Conservation (phyloP, 257 asterid genomes). For the Haberlea rhodopensis region DNA sequence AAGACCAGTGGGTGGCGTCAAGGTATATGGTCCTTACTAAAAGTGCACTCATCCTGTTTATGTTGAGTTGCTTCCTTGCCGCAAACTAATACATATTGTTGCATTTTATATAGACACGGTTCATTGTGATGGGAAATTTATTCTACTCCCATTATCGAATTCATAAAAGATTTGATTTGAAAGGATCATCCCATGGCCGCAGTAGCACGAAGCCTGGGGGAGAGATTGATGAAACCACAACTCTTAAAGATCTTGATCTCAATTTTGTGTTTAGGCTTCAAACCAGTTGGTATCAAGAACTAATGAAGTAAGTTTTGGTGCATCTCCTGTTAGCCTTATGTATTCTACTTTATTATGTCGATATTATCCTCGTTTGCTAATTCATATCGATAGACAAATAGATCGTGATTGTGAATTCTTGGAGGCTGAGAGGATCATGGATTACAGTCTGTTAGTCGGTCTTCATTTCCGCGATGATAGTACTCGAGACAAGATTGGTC, state of each 20-base stretch:
- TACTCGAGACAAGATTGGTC: constrained; percentile 50
- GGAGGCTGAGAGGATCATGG: constrained; percentile 84
- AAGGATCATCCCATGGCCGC: constrained; percentile 85
- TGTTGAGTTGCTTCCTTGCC: constrained; percentile 24
- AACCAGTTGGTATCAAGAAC: constrained; percentile 62
- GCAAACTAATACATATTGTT: neutral
- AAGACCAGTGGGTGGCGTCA: constrained; percentile 91
- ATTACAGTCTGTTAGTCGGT: constrained; percentile 81
- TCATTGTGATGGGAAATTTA: constrained; percentile 79
- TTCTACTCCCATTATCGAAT: constrained; percentile 76
- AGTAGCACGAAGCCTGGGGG: constrained; percentile 56
- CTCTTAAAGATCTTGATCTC: constrained; percentile 80
- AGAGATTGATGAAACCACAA: constrained; percentile 74
- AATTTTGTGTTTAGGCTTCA: constrained; percentile 59
- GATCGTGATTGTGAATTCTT: constrained; percentile 75
- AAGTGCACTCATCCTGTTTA: constrained; percentile 6
- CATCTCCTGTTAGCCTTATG: neutral
- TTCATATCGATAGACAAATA: constrained; percentile 50
- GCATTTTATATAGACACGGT: constrained; percentile 56
- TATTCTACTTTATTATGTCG: neutral
- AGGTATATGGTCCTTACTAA: constrained; percentile 44
- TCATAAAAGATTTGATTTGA: constrained; percentile 76
- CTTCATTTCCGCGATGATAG: constrained; percentile 72
- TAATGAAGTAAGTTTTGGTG: constrained; percentile 51
- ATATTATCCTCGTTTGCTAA: constrained; percentile 13